Evolutionary conservation across 208 protist genomes (phyloP).

Genomic region (Acanthamoeba culbertsoni): DNA sequence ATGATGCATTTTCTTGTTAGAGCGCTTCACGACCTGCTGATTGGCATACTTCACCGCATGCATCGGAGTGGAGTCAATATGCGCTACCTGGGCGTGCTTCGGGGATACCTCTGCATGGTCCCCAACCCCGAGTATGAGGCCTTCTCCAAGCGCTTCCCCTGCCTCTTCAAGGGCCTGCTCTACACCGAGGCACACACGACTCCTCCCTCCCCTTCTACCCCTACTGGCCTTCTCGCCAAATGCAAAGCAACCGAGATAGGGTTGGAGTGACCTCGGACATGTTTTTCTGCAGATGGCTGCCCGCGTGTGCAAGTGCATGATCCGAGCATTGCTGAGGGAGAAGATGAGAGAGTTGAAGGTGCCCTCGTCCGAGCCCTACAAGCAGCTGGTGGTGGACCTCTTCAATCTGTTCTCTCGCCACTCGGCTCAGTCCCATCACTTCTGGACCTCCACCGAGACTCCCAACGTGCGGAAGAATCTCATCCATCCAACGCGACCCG

Average conservation of each 20-base stretch:
- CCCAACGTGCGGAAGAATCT: constrained; percentile 39
- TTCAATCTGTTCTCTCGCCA: constrained; percentile 35
- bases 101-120: background rate
- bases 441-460: constrained; percentile 41
- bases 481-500: background rate
- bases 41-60: constrained; percentile 11
- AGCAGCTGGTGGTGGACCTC: constrained; percentile 8
- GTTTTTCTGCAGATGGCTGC: background rate
- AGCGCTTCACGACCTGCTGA: background rate
- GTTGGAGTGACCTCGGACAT: background rate
- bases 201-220: background rate
- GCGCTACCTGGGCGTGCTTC: constrained; percentile 4
- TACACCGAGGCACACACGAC: background rate
- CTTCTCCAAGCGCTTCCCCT: background rate
- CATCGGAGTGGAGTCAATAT: background rate
- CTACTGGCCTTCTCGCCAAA: too few species aligned
- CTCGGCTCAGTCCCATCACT: background rate
- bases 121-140: background rate
- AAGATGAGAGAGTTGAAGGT: constrained; percentile 47
- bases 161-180: background rate
- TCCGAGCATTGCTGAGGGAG: background rate
- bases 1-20: background rate
- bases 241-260: too few species aligned
- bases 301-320: constrained; percentile 36
- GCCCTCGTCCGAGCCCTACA: constrained; percentile 40